These are phyloP conservation scores for Boletus nobilissimus DNA, from an alignment of 1,284 basidiomycete genomes.

Conservation along the genomic window DNA sequence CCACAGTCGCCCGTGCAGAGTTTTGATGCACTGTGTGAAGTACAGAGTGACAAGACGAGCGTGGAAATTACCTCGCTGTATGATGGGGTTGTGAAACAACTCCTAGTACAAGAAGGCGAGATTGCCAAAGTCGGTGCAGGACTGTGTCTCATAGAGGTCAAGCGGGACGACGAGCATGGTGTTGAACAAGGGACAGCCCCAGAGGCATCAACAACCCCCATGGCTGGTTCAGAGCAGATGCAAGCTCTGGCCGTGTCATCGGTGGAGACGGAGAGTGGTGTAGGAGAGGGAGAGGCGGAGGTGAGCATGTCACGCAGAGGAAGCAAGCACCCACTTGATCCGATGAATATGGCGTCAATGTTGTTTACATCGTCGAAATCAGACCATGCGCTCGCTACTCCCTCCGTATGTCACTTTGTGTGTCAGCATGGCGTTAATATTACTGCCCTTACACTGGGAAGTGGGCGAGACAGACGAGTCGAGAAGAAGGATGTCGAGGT, in stretches of 20 bases:
- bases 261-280: not conserved
- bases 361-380: slow-evolving; percentile 31
- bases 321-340: slow-evolving; percentile 75
- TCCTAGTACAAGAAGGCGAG: slow-evolving; percentile 85
- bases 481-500: slow-evolving; percentile 81
- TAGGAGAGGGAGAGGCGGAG: not conserved
- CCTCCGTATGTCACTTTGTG: slow-evolving; percentile 83
- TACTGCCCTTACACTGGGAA: slow-evolving; percentile 68
- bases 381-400: slow-evolving; percentile 69
- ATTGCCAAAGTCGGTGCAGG: slow-evolving; percentile 88
- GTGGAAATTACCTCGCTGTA: slow-evolving; percentile 94
- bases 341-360: slow-evolving; percentile 50
- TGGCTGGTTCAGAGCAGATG: not conserved
- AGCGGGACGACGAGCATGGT: slow-evolving; percentile 57
- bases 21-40: slow-evolving; percentile 92
- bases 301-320: not conserved
- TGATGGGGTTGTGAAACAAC: slow-evolving; percentile 78
- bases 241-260: slow-evolving; percentile 27
- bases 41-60: slow-evolving; percentile 94
- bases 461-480: slow-evolving; percentile 79
- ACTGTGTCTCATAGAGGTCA: slow-evolving; percentile 86
- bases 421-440: slow-evolving; percentile 74
- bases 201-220: not conserved
- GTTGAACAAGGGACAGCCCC: not conserved
- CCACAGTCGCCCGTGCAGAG: slow-evolving; percentile 68